Base-by-base conservation (phyloP, 2,329 filamentous ascomycete species). In the Fusarium zealandicum region DNA sequence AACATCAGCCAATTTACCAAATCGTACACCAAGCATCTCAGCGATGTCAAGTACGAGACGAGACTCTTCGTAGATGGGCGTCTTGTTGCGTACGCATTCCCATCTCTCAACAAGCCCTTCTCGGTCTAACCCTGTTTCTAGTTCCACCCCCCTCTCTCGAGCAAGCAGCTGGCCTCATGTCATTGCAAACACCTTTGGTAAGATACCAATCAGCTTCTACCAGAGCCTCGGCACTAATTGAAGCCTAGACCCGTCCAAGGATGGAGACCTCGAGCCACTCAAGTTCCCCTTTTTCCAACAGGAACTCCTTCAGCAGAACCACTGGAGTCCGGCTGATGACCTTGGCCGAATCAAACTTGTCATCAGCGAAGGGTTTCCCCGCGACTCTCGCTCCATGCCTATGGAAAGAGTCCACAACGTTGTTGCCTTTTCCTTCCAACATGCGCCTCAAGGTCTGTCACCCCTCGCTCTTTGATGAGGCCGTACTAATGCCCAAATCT, bases 391-490 rank as follows among this genome's bases (percentile, higher is more conserved):
- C 1, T 74, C 76, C 2, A 73, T 76, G 35, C 82, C 84, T 0
- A 84, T 90, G 60, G 86, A 90, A 64, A 78, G 85, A 33, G 77
- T 90, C 57, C 89, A 88, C 68, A 90, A 93, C 65, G 73, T 92
- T 37, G 83, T 92, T 18, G 83, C 83, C 12, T 95, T 96, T 72
- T 88, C 91, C 1, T 96, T 96, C 66, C 90, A 95, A 68, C 90
- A 95, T 76, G 92, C 90, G 28, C 91, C 92, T 1, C 75, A 90
- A 48, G 82, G 91, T 93, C 76, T 62, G 80, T 73, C 7, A 25
- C 6, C 22, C 6, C 22, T 13, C 4, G 6, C 13, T 8, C 12
- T 28, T 5, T 2, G 1, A 8, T 7, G 2, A 11, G 2, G 14
- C 1, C 7, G 1, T 37, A 18, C 37, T 32, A 18, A 35, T 13